A percentile compares a stretch with the other conserved stretches of the same genome.
These are phyloP conservation scores for Suillus fuscotomentosus DNA, from an alignment of 768 basidiomycete species.

Conservation along the genomic window DNA sequence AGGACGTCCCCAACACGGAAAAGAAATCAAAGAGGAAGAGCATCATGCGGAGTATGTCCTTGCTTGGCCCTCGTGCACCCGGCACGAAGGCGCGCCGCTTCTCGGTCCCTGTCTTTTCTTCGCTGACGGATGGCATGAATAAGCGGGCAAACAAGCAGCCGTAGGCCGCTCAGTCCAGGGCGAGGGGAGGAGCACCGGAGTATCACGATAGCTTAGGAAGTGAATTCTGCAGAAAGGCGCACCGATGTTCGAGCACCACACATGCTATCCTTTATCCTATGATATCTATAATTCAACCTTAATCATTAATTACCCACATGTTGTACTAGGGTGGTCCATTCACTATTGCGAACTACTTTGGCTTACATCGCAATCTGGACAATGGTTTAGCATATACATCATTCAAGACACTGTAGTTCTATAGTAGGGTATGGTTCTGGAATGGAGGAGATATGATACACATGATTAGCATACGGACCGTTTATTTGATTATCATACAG, in stretches of 20 bases:
- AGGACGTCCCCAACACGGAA: not conserved
- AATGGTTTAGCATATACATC: constrained; percentile 1
- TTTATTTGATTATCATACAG: not conserved
- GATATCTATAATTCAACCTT: not conserved
- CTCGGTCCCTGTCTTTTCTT: constrained; percentile 16
- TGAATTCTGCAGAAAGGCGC: not conserved
- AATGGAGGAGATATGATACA: not conserved
- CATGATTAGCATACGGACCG: not conserved
- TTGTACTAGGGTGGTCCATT: not conserved
- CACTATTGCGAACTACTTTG: not conserved
- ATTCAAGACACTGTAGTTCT: not conserved
- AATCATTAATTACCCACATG: too few relatives aligned
- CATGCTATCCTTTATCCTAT: not conserved
- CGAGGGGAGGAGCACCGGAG: not conserved
- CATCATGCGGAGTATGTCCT: constrained; percentile 11
- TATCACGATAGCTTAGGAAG: not conserved
- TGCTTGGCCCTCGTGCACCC: constrained; percentile 11
- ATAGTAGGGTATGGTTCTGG: not conserved
- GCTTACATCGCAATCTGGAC: not conserved
- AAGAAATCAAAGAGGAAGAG: not conserved
- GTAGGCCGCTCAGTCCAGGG: not conserved
- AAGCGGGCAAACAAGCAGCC: not conserved
- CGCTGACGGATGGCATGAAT: not conserved
- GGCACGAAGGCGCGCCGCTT: constrained; percentile 12
- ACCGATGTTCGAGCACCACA: not conserved